These are phyloP conservation scores for Lentinus polychrous DNA, from an alignment of 1,284 basidiomycete genomes.

Conservation along the genomic window DNA sequence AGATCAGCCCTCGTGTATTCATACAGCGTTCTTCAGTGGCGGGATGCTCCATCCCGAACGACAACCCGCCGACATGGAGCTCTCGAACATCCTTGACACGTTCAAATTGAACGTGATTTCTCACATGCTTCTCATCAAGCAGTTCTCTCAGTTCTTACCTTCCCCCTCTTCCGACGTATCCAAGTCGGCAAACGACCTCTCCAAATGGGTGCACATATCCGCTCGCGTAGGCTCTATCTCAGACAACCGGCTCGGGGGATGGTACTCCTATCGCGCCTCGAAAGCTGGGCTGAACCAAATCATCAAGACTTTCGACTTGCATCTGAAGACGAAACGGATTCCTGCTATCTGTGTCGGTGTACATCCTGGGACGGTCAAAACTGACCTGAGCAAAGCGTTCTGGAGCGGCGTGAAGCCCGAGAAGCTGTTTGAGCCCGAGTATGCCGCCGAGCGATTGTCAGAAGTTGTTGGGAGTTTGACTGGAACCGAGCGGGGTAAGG, in stretches of 20 bases:
- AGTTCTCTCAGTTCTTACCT: constrained; percentile 53
- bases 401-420: constrained; percentile 32
- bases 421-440: constrained; percentile 53
- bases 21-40: constrained; percentile 51
- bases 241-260: constrained; percentile 58
- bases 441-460: constrained; percentile 52
- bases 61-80: constrained; percentile 44
- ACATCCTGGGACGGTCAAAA: constrained; percentile 59
- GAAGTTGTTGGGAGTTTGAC: constrained; percentile 45
- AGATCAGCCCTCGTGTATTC: constrained; percentile 34
- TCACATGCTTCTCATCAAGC: constrained; percentile 57
- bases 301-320: constrained; percentile 60
- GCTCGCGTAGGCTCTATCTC: constrained; percentile 58
- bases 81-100: constrained; percentile 35
- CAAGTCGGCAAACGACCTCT: constrained; percentile 17
- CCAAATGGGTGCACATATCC: constrained; percentile 57
- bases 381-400: constrained; percentile 46
- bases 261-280: constrained; percentile 71
- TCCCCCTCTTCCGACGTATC: constrained; percentile 10
- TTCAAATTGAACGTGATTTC: constrained; percentile 55
- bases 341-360: constrained; percentile 52
- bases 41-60: constrained; percentile 54
- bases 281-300: constrained; percentile 75
- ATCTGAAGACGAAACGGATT: constrained; percentile 46
- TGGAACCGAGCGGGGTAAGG: constrained; percentile 47